A percentile compares a stretch with the other conserved stretches of the same genome.
Evolutionary conservation across 345 rosid genomes (phyloP).

Genomic region (Pseudoturritis turrita): DNA sequence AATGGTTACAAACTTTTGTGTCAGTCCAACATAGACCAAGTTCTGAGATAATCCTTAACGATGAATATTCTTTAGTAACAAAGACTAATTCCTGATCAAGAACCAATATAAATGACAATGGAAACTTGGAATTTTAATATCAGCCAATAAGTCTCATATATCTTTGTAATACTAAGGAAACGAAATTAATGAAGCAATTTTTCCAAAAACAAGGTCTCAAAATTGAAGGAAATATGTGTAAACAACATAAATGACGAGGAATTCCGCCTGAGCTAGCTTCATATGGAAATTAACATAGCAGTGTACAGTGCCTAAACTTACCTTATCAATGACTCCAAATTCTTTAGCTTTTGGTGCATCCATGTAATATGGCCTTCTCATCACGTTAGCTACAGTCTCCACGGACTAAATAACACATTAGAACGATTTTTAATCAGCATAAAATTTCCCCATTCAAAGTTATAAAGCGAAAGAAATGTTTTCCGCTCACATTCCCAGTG

Average conservation of each 20-base stretch:
- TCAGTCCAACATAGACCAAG: slow-evolving; percentile 2
- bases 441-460: not conserved
- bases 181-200: not conserved
- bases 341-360: slow-evolving; percentile 67
- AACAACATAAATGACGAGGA: not conserved
- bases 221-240: not conserved
- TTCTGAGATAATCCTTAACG: not conserved
- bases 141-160: not conserved
- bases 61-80: not conserved
- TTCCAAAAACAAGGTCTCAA: no score
- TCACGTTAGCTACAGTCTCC: slow-evolving; percentile 60
- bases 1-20: not conserved
- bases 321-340: slow-evolving; percentile 87
- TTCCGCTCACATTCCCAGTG: slow-evolving; percentile 66
- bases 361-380: slow-evolving; percentile 72
- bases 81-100: not conserved
- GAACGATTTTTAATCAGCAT: not conserved
- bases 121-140: not conserved
- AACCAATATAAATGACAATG: not conserved
- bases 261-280: no score
- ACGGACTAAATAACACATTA: slow-evolving; percentile 42
- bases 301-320: slow-evolving; percentile 19
- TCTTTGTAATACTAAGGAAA: not conserved
- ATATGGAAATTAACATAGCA: not conserved
- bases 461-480: not conserved